Base-by-base conservation (phyloP, 2,329 filamentous ascomycete species). In the Hirsutella minnesotensis region DNA sequence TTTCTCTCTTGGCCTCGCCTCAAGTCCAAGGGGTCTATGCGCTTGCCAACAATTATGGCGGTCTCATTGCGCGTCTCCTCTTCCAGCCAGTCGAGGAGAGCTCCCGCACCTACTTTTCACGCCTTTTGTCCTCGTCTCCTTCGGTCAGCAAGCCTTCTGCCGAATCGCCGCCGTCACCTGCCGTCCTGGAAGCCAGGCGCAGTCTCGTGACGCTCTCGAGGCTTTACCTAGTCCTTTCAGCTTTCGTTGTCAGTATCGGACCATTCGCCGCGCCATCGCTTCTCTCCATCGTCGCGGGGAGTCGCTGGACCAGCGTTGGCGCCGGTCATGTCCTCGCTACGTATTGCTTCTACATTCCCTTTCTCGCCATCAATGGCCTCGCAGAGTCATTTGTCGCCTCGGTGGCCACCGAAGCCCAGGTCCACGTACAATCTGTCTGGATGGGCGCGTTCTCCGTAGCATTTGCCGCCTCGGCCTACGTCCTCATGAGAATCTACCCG, bases 21-120 rank as follows among this genome's bases (percentile, higher is more conserved):
- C 70, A 78, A 35, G 83, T 89, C 4, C 92, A 96, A 65, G 92
- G 92, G 13, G 80, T 87, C 30, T 98, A 96, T 57, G 87, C 89
- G 0, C 73, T 98, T 5, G 92, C 90, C 41, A 88, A 88, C 53
- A 98, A 96, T 62, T 98, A 92, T 59, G 92, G 92, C 19, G 86
- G 89, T 3, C 75, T 98, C 0, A 67, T 94, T 22, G 92, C 92
- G 0, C 78, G 92, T 3, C 77, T 96, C 49, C 67, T 98, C 40
- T 90, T 98, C 59, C 92, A 96, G 56, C 94, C 92, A 8, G 79
- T 98, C 46, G 92, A 98, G 62, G 94, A 98, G 63, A 90, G 83
- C 59, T 89, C 84, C 49, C 82, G 94, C 33, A 88, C 82, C 56
- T 81, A 95, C 57, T 95, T 96, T 46, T 89, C 87, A 41, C 83